Evolutionary conservation across 768 basidiomycete genomes (phyloP), one percentile per base, ranked within the genome.

Genomic region (Suillus hirtellus): DNA sequence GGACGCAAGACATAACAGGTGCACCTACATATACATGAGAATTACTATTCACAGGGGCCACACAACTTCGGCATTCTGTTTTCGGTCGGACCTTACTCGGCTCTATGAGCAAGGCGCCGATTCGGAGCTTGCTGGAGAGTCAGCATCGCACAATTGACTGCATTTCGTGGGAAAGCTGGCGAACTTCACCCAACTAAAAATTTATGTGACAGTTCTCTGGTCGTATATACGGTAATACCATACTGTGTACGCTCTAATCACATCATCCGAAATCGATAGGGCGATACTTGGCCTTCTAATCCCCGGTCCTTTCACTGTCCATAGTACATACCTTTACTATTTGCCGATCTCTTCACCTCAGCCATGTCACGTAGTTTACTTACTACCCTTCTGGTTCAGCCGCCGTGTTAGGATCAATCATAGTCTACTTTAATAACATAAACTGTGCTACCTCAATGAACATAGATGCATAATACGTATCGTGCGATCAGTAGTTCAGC

Each of bases 1-100:
- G 96, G 24, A 98, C 89, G 68, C 89, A 92, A 37, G 90, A 82
- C 37, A 99, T 84, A 58, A 99, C 85, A 7, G 96, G 96, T 40
- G 93, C 89, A 63, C 96, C 93, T 95, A 73, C 3, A 37, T 14
- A 38, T 44, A 44, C 12, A 63, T 75, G 66, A 70, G 54, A 27
- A 46, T 31, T 31, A 31, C 5, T 31, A 31, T 31, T 7, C 31
- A 6, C 31, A 31, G 31, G 31, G 31, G 31, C 6, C 31, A 31
- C 31, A 31, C 31, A 31, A 31, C 1, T 31, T 4, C 31, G 31
- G 5, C 31, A 31, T 31, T 5, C 31, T 31, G 31, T 31, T 31
- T 5, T 31, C 31, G 6, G 31, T 31, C 31, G 5, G 31, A 31
- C 27, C 31, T 31, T 6, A 31, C 31, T 31, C 31, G 31, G 31